Conservation (phyloP, 1,284 basidiomycete species). For the Boletellus dicymbophilus region DNA sequence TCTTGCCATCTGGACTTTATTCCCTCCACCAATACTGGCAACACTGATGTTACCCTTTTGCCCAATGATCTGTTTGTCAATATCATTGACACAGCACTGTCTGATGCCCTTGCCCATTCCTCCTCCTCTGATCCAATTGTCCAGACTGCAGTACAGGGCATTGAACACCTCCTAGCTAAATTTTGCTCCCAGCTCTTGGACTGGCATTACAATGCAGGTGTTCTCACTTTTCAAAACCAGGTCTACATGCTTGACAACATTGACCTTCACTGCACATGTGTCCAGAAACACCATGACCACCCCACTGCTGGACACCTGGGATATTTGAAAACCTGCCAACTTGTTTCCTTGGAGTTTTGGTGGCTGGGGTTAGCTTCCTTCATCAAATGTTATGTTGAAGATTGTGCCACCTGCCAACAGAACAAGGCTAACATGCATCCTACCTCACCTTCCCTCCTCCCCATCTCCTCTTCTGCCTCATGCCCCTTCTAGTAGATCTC, state of each 20-base stretch:
- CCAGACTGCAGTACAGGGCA: background rate
- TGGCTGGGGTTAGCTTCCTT: too few relatives aligned
- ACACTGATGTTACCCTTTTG: background rate
- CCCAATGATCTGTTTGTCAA: background rate
- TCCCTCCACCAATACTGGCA: too few relatives aligned
- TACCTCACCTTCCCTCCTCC: background rate
- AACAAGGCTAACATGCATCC: too few relatives aligned
- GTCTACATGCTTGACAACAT: background rate
- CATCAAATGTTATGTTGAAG: too few relatives aligned
- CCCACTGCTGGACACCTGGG: background rate
- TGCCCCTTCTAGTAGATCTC: background rate
- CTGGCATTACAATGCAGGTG: background rate
- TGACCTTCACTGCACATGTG: background rate
- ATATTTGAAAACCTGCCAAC: background rate
- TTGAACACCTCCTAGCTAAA: background rate
- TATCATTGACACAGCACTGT: background rate
- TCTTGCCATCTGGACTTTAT: background rate
- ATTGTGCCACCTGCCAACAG: too few relatives aligned
- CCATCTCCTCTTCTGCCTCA: background rate
- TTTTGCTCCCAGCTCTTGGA: background rate
- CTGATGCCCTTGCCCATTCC: too few relatives aligned
- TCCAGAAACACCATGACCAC: background rate
- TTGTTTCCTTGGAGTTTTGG: too few relatives aligned
- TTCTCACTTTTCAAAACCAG: background rate
- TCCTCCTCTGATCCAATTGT: background rate